Conservation (phyloP, 2,329 filamentous ascomycete genomes). For the Pseudocercospora ulei region DNA sequence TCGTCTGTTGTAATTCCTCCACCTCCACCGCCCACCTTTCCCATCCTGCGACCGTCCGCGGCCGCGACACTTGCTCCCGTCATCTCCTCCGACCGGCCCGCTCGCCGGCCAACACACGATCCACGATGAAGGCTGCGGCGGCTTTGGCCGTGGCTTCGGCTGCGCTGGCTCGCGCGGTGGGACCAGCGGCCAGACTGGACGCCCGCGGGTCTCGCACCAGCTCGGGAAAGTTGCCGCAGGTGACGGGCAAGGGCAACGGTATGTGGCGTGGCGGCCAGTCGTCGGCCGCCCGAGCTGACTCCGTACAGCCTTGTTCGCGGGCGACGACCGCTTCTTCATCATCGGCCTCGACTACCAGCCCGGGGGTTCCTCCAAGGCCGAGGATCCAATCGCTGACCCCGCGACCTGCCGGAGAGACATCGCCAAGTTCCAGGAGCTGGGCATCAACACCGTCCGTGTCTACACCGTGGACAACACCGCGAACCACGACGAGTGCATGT, state of each 20-base stretch:
- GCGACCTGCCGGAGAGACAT: constrained; percentile 69
- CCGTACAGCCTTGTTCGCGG: constrained; percentile 52
- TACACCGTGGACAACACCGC: constrained; percentile 84
- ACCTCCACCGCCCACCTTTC: constrained; percentile 4
- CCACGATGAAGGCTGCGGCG: constrained; percentile 47
- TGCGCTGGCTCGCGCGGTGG: constrained; percentile 41
- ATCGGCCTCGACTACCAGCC: constrained; percentile 49
- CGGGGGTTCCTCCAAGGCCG: constrained; percentile 52
- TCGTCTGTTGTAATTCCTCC: constrained; percentile 11
- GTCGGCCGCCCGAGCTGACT: constrained; percentile 20
- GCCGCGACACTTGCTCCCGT: not conserved
- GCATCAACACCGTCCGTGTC: constrained; percentile 83
- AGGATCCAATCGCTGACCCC: constrained; percentile 66
- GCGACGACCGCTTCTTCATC: constrained; percentile 52
- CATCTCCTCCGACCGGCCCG: not conserved
- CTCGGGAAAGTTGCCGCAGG: constrained; percentile 42
- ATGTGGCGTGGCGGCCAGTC: constrained; percentile 17
- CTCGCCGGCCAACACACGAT: constrained; percentile 1
- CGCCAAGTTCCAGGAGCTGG: constrained; percentile 68
- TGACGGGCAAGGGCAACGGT: constrained; percentile 56
- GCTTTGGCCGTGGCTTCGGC: constrained; percentile 42
- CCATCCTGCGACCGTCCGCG: constrained; percentile 10
- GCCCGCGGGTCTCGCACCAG: constrained; percentile 34
- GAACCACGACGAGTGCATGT: constrained; percentile 79
- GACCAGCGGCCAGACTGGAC: constrained; percentile 34